Percentiles rank a stretch among this genome's conserved stretches.
Conservation (phyloP, 2,329 filamentous ascomycete species). For the Hypoxylon sp. region DNA sequence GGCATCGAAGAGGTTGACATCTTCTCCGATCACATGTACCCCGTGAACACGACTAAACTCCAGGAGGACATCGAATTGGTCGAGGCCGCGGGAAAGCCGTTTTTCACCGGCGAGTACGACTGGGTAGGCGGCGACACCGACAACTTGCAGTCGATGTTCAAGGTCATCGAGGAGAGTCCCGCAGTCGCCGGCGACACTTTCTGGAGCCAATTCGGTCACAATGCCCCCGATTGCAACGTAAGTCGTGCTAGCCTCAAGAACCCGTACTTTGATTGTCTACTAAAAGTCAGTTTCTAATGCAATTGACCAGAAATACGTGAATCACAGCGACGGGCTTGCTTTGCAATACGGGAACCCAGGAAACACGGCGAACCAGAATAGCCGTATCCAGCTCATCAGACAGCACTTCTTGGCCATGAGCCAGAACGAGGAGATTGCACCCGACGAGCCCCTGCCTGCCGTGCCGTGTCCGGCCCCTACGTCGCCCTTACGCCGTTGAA, state of each 20-base stretch:
- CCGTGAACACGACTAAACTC: conserved; percentile 51
- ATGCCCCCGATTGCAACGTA: conserved; percentile 53
- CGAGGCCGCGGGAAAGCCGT: conserved; percentile 48
- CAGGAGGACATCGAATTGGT: conserved; percentile 49
- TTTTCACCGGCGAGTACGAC: conserved; percentile 57
- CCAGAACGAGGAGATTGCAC: conserved; percentile 44
- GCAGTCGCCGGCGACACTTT: conserved; percentile 53
- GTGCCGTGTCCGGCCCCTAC: conserved; percentile 50
- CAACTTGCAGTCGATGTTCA: conserved; percentile 51
- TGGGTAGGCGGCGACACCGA: conserved; percentile 51
- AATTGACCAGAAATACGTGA: conserved; percentile 49
- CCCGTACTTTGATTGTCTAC: neutral
- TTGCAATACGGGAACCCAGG: conserved; percentile 55
- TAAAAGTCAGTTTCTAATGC: neutral
- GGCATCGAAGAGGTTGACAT: conserved; percentile 54
- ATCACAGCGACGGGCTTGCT: conserved; percentile 55
- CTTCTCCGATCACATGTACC: conserved; percentile 58
- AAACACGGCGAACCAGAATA: conserved; percentile 49
- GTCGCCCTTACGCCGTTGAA: conserved; percentile 13
- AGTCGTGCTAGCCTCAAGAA: conserved; percentile 40
- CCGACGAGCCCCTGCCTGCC: conserved; percentile 47
- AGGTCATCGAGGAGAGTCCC: conserved; percentile 49
- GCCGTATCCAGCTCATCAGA: conserved; percentile 52
- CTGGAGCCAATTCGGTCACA: conserved; percentile 57
- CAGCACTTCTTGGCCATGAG: conserved; percentile 55